Base-by-base conservation (phyloP, 2,329 filamentous ascomycete species). In the Fusarium sp. region DNA sequence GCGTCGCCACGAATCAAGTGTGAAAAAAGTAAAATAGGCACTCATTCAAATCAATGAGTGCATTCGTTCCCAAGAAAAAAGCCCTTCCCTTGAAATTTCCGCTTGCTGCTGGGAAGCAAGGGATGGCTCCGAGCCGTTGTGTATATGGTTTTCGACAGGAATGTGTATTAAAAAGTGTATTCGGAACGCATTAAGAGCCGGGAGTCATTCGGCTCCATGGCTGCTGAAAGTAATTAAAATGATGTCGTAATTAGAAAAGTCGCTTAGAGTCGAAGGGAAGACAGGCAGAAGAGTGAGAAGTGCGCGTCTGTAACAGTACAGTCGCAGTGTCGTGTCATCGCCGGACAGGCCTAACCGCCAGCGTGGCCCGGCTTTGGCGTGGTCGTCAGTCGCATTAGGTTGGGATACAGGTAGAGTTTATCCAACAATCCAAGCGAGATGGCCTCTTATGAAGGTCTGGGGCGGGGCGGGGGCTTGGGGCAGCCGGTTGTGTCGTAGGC, bases 401-500 rank as follows among this genome's bases (percentile, higher is more conserved):
- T 59, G 66, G 57, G 56, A 66, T 63, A 66, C 42, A 45, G 54
- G 42, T 72, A 68, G 66, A 69, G 66, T 73, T 75, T 71, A 62
- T 70, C 69, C 72, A 65, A 64, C 57, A 72, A 70, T 71, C 54
- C 73, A 63, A 68, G 67, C 57, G 73, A 69, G 50, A 67, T 61
- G 58, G 47, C 64, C 55, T 56, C 70, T 82, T 81, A 84, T 77
- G 75, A 80, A 62, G 82, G 83, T 78, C 83, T 82, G 58, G 83
- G 83, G 57, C 81, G 82, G 61, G 83, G 84, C 34, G 83, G 83
- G 63, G 86, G 86, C 81, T 87, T 87, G 66, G 83, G 81, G 30
- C 87, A 81, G 52, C 85, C 85, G 30, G 86, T 87, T 72, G 85
- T 87, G 74, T 88, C 86, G 77, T 88, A 88, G 73, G 85, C 86